Percentiles rank a stretch among this genome's conserved stretches.
Evolutionary conservation across 108 stramenopile genomes (phyloP).

Genomic region (Stephanodiscus triporus): DNA sequence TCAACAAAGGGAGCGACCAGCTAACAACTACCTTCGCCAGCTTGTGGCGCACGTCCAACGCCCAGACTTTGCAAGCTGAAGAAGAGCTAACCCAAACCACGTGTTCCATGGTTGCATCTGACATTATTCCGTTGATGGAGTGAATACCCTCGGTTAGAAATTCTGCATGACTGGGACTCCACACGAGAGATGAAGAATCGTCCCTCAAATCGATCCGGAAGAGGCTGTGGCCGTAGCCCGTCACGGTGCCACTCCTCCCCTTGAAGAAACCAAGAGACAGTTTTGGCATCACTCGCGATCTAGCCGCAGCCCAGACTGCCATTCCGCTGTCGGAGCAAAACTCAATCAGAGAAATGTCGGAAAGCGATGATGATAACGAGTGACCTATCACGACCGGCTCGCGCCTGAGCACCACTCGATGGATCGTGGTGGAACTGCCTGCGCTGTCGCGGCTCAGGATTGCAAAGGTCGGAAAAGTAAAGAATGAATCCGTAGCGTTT

Average conservation of each 20-base stretch:
- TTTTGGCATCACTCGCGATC: conserved; percentile 18
- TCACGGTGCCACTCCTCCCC: not conserved
- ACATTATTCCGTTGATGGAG: conserved; percentile 62
- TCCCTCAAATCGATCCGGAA: conserved; percentile 73
- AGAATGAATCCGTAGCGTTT: conserved; percentile 31
- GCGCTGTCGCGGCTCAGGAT: conserved; percentile 33
- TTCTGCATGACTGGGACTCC: conserved; percentile 83
- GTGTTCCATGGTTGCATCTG: conserved; percentile 51
- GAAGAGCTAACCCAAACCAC: conserved; percentile 63
- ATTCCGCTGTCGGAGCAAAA: conserved; percentile 23
- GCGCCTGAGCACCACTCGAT: conserved; percentile 20
- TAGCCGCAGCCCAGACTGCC: conserved; percentile 42
- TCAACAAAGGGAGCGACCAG: conserved; percentile 64
- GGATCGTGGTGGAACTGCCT: conserved; percentile 15
- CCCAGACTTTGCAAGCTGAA: conserved; percentile 76
- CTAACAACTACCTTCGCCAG: conserved; percentile 44
- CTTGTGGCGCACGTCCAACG: conserved; percentile 73
- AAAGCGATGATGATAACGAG: conserved; percentile 16
- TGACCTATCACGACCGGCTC: conserved; percentile 24
- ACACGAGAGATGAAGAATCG: conserved; percentile 59
- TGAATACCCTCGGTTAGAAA: conserved; percentile 68
- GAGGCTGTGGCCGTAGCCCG: conserved; percentile 62
- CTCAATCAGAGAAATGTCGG: conserved; percentile 46
- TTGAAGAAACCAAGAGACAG: conserved; percentile 9
- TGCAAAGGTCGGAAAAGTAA: conserved; percentile 56